Evolutionary conservation across 768 basidiomycete species (phyloP), one percentile per base, ranked within the genome.

Genomic region (Paxillus involutus): DNA sequence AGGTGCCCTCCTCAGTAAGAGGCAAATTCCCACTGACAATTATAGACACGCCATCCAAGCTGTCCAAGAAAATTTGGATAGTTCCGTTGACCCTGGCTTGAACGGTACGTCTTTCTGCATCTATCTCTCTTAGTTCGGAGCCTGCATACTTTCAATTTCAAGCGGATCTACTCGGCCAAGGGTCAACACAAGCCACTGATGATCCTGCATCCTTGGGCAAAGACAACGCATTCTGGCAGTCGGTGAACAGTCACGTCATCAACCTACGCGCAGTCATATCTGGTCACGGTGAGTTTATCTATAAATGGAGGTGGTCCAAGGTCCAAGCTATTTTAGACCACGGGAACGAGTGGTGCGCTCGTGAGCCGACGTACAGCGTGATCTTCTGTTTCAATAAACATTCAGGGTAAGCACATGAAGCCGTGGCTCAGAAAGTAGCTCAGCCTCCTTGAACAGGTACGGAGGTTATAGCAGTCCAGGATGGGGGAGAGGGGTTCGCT

Each of bases 341-440:
- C 58, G 89, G 89, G 1, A 78, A 90, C 53, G 87, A 89, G 65
- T 91, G 89, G 89, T 91, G 89, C 56, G 79, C 80, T 8, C 81
- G 86, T 16, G 85, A 89, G 55, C 78, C 79, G 2, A 77, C 75
- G 4, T 82, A 82, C 56, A 71, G 80, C 39, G 77, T 86, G 9
- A 79, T 87, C 0, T 88, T 89, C 66, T 91, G 89, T 64, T 91
- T 90, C 58, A 37, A 80, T 62, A 90, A 90, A 65, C 89, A 90
- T 63, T 85, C 86, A 2, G 88, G 88, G 83, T 88, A 59, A 12
- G 63, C 64, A 43, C 3, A 21, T 29, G 53, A 35, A 12, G 3
- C 41, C 37, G 44, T 26, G 37, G 2, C 17, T 51, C 2, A 21
- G 17, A 46, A 51, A 11, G 47, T 43, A 3, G 55, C 53, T 21